Evolutionary conservation across 192 early-diverging fungal genomes (phyloP).

Genomic region (Linnemannia elongata): DNA sequence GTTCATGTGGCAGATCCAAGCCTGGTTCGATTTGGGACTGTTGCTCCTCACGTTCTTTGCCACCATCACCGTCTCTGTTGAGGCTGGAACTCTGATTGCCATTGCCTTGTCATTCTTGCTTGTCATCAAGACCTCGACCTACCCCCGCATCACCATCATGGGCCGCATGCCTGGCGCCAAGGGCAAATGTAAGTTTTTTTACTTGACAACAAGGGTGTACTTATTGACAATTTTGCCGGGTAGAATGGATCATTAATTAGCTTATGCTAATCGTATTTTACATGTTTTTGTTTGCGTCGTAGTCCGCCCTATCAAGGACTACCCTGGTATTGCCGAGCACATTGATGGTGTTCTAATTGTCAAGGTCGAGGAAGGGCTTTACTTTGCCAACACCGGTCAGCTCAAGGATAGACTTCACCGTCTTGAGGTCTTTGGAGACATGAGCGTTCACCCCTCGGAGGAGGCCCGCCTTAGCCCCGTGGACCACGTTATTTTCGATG

Average conservation of each 20-base stretch:
- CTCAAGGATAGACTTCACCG: slow-evolving; percentile 94
- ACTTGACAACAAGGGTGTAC: background rate
- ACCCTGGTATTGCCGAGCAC: slow-evolving; percentile 74
- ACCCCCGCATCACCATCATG: slow-evolving; percentile 84
- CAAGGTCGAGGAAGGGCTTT: slow-evolving; percentile 92
- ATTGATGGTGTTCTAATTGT: slow-evolving; percentile 91
- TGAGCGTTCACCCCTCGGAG: slow-evolving; percentile 95
- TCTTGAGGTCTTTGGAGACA: slow-evolving; percentile 93
- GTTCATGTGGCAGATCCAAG: slow-evolving; percentile 84
- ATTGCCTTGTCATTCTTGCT: slow-evolving; percentile 90
- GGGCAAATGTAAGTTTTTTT: slow-evolving; percentile 39
- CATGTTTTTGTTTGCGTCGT: slow-evolving; percentile 60
- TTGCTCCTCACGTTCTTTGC: slow-evolving; percentile 90
- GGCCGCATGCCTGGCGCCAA: slow-evolving; percentile 58
- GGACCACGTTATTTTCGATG: slow-evolving; percentile 90
- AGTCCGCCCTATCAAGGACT: slow-evolving; percentile 79
- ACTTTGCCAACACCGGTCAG: slow-evolving; percentile 98
- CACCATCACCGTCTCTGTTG: slow-evolving; percentile 92
- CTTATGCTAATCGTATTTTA: slow-evolving; percentile 19
- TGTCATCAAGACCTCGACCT: slow-evolving; percentile 93
- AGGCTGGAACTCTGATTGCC: slow-evolving; percentile 93
- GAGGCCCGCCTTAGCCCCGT: slow-evolving; percentile 83
- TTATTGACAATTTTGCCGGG: background rate
- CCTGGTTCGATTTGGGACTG: slow-evolving; percentile 87
- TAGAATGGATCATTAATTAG: background rate